Conservation (phyloP, 139 green algal genomes). For the Asterochloris sp. region DNA sequence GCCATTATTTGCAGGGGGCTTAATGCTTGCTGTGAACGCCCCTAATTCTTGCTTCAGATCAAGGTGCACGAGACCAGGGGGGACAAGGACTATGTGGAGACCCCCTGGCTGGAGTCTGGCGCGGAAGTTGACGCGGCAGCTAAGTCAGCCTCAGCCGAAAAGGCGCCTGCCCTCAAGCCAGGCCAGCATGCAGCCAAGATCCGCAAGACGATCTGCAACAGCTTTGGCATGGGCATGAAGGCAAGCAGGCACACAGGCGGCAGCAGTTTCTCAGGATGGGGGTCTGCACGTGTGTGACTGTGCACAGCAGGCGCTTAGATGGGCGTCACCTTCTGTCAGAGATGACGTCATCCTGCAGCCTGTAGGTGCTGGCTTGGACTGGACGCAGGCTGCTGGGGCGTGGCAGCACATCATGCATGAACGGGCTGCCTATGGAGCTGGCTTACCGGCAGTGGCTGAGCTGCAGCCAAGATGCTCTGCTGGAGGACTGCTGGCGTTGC, state of each 20-base stretch:
- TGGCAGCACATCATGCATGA: no score
- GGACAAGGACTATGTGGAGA: constrained; percentile 38
- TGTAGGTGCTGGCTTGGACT: no score
- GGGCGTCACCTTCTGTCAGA: no score
- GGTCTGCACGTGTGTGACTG: not conserved
- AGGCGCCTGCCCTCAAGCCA: not conserved
- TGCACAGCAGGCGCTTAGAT: no score
- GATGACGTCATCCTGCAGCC: no score
- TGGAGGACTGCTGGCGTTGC: no score
- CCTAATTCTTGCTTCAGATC: constrained; percentile 14
- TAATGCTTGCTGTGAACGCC: no score
- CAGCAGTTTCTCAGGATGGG: not conserved
- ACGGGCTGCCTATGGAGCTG: no score
- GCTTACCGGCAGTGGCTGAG: no score
- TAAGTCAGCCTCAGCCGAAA: not conserved
- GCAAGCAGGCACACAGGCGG: not conserved
- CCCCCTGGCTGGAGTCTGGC: constrained; percentile 13
- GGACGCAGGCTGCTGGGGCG: no score
- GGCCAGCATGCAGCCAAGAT: constrained; percentile 12
- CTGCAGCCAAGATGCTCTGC: no score
- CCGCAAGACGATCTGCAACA: constrained; percentile 26
- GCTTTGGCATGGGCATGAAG: constrained; percentile 45
- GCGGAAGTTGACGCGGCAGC: constrained; percentile 22
- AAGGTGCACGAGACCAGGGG: constrained; percentile 27
- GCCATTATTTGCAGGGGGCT: no score